Conservation (phyloP, 2,329 filamentous ascomycete genomes). For the Claviceps purpurea region DNA sequence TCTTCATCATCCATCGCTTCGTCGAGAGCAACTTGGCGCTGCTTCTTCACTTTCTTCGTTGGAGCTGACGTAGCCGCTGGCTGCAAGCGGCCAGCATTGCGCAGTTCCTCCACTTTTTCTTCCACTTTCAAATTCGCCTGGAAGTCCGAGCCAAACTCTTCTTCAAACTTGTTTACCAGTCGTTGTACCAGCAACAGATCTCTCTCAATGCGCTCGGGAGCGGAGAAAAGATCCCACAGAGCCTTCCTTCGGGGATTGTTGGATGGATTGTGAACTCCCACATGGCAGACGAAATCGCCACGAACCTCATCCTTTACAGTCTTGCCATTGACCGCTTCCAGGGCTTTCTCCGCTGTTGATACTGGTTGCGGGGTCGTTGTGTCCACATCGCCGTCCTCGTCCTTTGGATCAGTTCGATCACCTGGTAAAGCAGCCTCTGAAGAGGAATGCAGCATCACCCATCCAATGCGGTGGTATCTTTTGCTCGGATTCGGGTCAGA, state of each 20-base stretch:
- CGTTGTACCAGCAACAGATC: slow-evolving; percentile 75
- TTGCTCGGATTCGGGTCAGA: slow-evolving; percentile 96
- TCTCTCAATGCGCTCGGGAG: slow-evolving; percentile 83
- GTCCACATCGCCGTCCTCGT: slow-evolving; percentile 48
- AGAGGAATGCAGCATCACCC: slow-evolving; percentile 87
- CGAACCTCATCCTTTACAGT: slow-evolving; percentile 89
- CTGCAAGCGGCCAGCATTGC: slow-evolving; percentile 62
- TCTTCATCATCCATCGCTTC: slow-evolving; percentile 50
- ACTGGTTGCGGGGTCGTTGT: slow-evolving; percentile 38
- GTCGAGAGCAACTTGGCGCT: slow-evolving; percentile 46
- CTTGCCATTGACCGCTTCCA: slow-evolving; percentile 94
- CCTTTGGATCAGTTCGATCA: slow-evolving; percentile 61
- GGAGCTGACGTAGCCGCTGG: slow-evolving; percentile 41
- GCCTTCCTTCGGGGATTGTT: slow-evolving; percentile 83
- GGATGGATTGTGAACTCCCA: slow-evolving; percentile 87
- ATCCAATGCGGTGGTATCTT: slow-evolving; percentile 92
- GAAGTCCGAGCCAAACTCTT: slow-evolving; percentile 64
- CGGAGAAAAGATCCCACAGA: slow-evolving; percentile 90
- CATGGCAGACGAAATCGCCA: slow-evolving; percentile 94
- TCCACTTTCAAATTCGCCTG: slow-evolving; percentile 73
- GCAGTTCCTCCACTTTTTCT: slow-evolving; percentile 71
- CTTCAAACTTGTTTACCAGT: slow-evolving; percentile 72
- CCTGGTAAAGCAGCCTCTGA: slow-evolving; percentile 51
- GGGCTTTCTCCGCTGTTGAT: slow-evolving; percentile 67
- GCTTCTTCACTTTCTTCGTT: slow-evolving; percentile 46